A percentile compares a stretch with the other conserved stretches of the same genome.
Evolutionary conservation across 352 stramenopile genomes (phyloP).

Genomic region (Phytophthora pluvialis): DNA sequence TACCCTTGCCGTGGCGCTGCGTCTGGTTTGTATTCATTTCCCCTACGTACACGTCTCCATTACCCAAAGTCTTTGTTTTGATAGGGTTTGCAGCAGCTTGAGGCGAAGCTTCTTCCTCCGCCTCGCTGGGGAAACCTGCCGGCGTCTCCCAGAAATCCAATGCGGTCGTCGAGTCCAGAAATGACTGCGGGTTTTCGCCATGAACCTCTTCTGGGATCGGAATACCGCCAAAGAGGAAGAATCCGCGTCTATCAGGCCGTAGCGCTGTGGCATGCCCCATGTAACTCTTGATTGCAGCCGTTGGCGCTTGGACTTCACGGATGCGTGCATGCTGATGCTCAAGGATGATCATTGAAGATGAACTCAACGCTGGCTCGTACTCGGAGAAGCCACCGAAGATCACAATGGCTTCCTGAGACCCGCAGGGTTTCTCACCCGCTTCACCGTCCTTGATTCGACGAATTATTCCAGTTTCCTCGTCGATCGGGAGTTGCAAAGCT

Average conservation of each 20-base stretch:
- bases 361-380: conserved; percentile 23
- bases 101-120: conserved; percentile 35
- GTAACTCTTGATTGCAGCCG: conserved; percentile 45
- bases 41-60: conserved; percentile 76
- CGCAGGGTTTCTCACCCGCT: conserved; percentile 21
- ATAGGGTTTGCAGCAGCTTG: conserved; percentile 38
- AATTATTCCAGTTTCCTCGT: conserved; percentile 25
- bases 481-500: conserved; percentile 41
- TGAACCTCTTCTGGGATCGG: conserved; percentile 7
- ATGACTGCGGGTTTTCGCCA: conserved; percentile 29
- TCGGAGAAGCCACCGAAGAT: conserved; percentile 67
- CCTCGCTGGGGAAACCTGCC: conserved; percentile 33
- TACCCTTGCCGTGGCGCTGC: conserved; percentile 65
- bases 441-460: conserved; percentile 32
- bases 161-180: conserved; percentile 47
- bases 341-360: conserved; percentile 50
- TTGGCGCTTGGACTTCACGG: conserved; percentile 41
- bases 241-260: conserved; percentile 45
- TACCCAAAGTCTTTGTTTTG: conserved; percentile 55
- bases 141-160: conserved; percentile 74
- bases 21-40: conserved; percentile 51
- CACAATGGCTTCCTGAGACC: conserved; percentile 38
- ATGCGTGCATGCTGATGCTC: conserved; percentile 37
- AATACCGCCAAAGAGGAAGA: conserved; percentile 68
- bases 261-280: conserved; percentile 52